Base-by-base conservation (phyloP, 2,329 filamentous ascomycete genomes). In the Trichoderma asperellum region DNA sequence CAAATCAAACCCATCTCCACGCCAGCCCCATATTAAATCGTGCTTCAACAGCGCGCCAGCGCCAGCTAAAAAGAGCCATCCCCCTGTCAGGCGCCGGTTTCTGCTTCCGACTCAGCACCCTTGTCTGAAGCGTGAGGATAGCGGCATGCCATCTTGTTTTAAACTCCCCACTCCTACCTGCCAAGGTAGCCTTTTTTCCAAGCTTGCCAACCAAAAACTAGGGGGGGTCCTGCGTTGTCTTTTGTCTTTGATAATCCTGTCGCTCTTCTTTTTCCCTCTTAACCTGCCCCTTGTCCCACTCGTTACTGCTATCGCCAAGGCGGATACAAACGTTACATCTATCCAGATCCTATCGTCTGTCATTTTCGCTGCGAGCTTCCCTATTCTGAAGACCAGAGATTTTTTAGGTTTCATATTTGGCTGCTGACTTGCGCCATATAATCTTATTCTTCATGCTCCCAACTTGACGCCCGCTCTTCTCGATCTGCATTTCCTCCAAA, bases 21-120 rank as follows among this genome's bases (percentile, higher is more conserved):
- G 21, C 49, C 34, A 37, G 49, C 61, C 34, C 61, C 61, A 43
- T 21, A 56, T 56, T 32, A 53, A 55, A 56, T 34, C 27, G 29
- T 34, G 29, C 53, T 35, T 43, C 40, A 56, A 18, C 47, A 11
- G 21, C 47, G 21, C n/a, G 24, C 21, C 34, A 58, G 32, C 8
- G 35, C 11, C 62, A 63, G 60, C 49, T 24, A 53, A 63, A n/a
- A 55, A 53, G 59, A 32, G 53, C 18, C 43, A 56, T 10, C 56
- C 29, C 64, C 64, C 40, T 52, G 40, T 56, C 55, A 67, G 53
- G 53, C 64, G 56, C 64, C 64, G 64, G 55, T 59, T 47, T 58
- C n/a, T 58, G 40, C 21, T 59, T 67, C 55, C 64, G 64, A 67
- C 40, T 59, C 55, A 67, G 58, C 64, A 67, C 58, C 64, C 64